phyloP scores from a whole-genome alignment of 345 rosid species.

The Citrus hindsii region DNA sequence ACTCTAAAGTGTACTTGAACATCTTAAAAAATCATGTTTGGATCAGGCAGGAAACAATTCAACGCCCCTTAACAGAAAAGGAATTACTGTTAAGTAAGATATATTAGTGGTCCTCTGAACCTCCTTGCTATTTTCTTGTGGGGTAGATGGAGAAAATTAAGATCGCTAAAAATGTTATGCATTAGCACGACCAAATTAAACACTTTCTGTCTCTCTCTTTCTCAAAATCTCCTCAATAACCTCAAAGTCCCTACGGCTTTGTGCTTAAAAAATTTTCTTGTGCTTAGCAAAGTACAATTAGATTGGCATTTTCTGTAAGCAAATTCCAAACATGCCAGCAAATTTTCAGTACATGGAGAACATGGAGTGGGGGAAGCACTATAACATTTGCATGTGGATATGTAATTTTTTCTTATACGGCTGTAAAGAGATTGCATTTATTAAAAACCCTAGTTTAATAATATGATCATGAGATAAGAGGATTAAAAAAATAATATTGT shows the following conservation, averaged over 20 bases:
- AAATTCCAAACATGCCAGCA: conserved; percentile 24
- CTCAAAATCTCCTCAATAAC: conserved; percentile 8
- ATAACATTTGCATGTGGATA: conserved; percentile 23
- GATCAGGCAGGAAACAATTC: no score
- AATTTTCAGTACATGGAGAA: conserved; percentile 27
- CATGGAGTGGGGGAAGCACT: conserved; percentile 36
- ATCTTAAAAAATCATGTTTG: no score
- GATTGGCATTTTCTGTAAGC: conserved; percentile 9
- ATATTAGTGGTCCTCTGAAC: no score
- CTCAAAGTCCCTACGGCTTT: conserved; percentile 10
- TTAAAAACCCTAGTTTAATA: neutral
- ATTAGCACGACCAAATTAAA: neutral
- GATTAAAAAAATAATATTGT: neutral
- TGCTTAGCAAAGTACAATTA: conserved; percentile 11
- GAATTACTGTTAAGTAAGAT: no score
- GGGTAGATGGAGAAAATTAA: neutral
- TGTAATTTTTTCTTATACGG: conserved; percentile 4
- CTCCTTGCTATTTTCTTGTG: neutral
- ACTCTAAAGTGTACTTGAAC: no score
- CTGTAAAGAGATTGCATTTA: neutral
- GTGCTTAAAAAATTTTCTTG: neutral
- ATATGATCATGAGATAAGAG: neutral
- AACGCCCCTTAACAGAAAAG: no score
- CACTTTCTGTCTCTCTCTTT: neutral
- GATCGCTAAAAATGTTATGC: neutral